Conservation (phyloP, 805 yeast genomes). For the Cyberlindnera euphorbiae region DNA sequence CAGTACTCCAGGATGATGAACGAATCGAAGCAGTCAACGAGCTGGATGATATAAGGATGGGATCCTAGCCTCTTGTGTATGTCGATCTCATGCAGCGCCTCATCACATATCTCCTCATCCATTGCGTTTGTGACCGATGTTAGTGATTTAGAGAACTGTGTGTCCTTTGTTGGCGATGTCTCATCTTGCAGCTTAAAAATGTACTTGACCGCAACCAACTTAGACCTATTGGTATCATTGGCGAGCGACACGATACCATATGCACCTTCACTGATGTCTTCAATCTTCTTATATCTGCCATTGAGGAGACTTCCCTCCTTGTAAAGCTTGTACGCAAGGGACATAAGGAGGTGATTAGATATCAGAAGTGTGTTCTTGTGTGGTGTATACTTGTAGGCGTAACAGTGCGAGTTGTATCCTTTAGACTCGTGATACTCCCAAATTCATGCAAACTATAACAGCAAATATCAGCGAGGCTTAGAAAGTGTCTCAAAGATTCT, state of each 20-base stretch:
- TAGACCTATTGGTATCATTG: slow-evolving; percentile 48
- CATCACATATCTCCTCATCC: slow-evolving; percentile 42
- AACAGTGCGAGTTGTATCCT: too few relatives aligned
- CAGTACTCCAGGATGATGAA: slow-evolving; percentile 76
- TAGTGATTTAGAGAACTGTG: slow-evolving; percentile 29
- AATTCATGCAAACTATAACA: too few relatives aligned
- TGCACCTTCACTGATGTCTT: slow-evolving; percentile 85
- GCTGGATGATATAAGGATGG: slow-evolving; percentile 54
- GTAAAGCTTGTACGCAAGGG: slow-evolving; percentile 31
- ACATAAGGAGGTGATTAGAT: slow-evolving; percentile 6
- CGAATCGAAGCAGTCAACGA: slow-evolving; percentile 63
- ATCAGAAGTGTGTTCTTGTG: too few relatives aligned
- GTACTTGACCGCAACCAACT: slow-evolving; percentile 80
- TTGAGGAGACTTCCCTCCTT: slow-evolving; percentile 50
- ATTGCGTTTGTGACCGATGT: slow-evolving; percentile 24
- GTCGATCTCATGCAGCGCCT: slow-evolving; percentile 64
- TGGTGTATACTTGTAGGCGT: too few relatives aligned
- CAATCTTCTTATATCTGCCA: slow-evolving; percentile 60
- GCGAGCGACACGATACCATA: slow-evolving; percentile 91
- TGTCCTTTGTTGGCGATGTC: slow-evolving; percentile 25
- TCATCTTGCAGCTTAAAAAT: slow-evolving; percentile 55
- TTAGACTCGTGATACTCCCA: too few relatives aligned
- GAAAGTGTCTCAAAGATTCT: too few relatives aligned
- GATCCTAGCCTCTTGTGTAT: slow-evolving; percentile 58
- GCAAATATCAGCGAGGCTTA: too few relatives aligned